Base-by-base conservation (phyloP, 192 early-diverging fungal species). In the Podila clonocystis region DNA sequence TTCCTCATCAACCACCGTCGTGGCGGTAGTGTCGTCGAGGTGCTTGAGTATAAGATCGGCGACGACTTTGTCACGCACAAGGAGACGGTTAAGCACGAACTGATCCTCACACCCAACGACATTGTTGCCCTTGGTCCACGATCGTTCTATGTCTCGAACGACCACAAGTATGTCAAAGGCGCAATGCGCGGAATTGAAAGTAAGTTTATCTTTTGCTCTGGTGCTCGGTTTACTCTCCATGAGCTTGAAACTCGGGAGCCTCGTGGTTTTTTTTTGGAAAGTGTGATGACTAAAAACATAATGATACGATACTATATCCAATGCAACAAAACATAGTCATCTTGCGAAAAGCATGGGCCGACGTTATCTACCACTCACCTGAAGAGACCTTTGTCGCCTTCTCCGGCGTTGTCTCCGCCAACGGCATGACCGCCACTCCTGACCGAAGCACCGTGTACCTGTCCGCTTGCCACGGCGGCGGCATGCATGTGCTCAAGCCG, bases 141-240 rank as follows among this genome's bases (percentile, higher is more conserved):
- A 41, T 82, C 85, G 15, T 91, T 91, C 58, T 91, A 91, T 70
- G 84, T 87, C 5, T 87, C 88, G 20, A 91, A 91, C 69, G 90
- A 91, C 50, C 55, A 85, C 63, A 45, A 48, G 29, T 68, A 84
- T 48, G 58, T 26, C 11, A 24, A 64, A 3, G 73, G 75, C 8
- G 20, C 38, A 6, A 70, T 80, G 82, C 82, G 84, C 57, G 62
- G 58, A 5, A 41, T 86, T 34, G 88, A 91, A 70, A 62, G 86
- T 66, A 67, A 19, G 17, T 38, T 65, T 55, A 36, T 20, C 24
- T 45, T 28, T 22, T 33, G 33, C 33, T 33, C 33, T 38, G 62
- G 30, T 17, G 24, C 57, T 60, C 28, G 38, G 15, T 60, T 65
- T 30, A 30, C 19, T 9, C 7, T 45, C 3, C 41, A 8, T 12